Conservation (phyloP, 2,329 filamentous ascomycete species). For the Penicillium digitatum region DNA sequence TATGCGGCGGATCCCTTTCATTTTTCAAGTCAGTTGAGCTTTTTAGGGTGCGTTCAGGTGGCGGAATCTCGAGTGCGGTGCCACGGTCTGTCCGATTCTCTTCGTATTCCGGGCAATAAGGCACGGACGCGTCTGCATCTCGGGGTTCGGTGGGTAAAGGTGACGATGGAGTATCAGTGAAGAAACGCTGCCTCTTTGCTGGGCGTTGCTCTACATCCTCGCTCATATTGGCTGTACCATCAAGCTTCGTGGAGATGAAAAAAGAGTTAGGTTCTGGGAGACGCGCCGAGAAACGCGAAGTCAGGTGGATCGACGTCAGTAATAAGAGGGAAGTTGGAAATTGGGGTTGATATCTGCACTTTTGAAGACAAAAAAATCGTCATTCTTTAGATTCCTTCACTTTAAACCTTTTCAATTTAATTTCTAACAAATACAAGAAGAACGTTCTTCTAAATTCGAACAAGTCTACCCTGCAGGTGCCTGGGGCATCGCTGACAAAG, state of each 20-base stretch:
- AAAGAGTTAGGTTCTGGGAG: slow-evolving; percentile 20
- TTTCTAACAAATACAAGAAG: too few relatives aligned
- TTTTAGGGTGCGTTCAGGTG: neutral
- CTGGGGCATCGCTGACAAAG: slow-evolving; percentile 6
- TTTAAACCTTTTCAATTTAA: neutral
- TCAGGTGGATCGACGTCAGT: slow-evolving; percentile 29
- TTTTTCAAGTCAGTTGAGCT: neutral
- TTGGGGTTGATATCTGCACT: neutral
- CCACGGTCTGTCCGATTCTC: neutral
- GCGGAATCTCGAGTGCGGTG: neutral
- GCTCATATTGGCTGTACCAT: slow-evolving; percentile 17
- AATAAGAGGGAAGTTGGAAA: slow-evolving; percentile 2
- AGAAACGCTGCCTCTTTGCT: slow-evolving; percentile 61
- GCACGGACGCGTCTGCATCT: slow-evolving; percentile 19
- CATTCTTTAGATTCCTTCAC: neutral
- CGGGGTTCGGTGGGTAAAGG: slow-evolving; percentile 17
- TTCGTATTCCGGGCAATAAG: slow-evolving; percentile 1
- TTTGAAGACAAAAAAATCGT: neutral
- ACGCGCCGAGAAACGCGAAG: slow-evolving; percentile 36
- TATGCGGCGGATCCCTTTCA: neutral
- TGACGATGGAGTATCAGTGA: slow-evolving; percentile 48
- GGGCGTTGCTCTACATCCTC: slow-evolving; percentile 51
- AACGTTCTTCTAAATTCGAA: neutral
- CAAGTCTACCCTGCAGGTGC: neutral
- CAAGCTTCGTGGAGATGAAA: neutral